These are phyloP conservation scores for Cordyceps militaris DNA, from an alignment of 2,329 filamentous ascomycete species.

Conservation along the genomic window DNA sequence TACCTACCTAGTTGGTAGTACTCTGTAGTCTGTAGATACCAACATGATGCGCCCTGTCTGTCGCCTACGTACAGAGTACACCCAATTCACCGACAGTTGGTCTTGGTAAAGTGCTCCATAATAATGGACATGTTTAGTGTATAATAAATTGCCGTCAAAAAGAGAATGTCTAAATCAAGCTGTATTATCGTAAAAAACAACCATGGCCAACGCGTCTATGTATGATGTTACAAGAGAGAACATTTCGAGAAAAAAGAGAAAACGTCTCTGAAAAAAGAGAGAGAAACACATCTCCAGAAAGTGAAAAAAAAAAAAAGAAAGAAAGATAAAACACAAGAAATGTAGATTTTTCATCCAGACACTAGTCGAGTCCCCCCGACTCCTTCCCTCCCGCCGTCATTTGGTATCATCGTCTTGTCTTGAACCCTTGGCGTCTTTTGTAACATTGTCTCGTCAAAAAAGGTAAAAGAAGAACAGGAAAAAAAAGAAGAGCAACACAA, in stretches of 20 bases:
- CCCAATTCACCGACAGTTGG: too few species aligned
- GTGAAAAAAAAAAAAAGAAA: background rate
- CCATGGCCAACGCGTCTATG: background rate
- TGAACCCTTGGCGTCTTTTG: background rate
- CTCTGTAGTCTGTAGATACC: too few species aligned
- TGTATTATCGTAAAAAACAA: background rate
- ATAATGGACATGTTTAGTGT: too few species aligned
- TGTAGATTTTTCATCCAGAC: background rate
- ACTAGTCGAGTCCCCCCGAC: background rate
- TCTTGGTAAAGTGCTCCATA: too few species aligned
- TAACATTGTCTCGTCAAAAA: slow-evolving; percentile 7
- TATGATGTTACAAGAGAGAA: background rate
- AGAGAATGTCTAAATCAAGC: too few species aligned
- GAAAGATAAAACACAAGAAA: background rate
- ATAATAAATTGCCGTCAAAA: too few species aligned
- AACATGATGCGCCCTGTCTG: too few species aligned
- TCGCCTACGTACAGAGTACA: too few species aligned
- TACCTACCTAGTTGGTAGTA: too few species aligned
- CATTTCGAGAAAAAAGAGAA: background rate
- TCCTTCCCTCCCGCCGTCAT: background rate
- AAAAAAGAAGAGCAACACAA: too few species aligned
- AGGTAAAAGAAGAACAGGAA: too few species aligned
- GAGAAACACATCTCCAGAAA: background rate
- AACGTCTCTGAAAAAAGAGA: background rate
- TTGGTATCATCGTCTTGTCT: background rate